A percentile compares a stretch with the other conserved stretches of the same genome.
phyloP scores from a whole-genome alignment of 768 basidiomycete genomes.

The Hericium alpestre region DNA sequence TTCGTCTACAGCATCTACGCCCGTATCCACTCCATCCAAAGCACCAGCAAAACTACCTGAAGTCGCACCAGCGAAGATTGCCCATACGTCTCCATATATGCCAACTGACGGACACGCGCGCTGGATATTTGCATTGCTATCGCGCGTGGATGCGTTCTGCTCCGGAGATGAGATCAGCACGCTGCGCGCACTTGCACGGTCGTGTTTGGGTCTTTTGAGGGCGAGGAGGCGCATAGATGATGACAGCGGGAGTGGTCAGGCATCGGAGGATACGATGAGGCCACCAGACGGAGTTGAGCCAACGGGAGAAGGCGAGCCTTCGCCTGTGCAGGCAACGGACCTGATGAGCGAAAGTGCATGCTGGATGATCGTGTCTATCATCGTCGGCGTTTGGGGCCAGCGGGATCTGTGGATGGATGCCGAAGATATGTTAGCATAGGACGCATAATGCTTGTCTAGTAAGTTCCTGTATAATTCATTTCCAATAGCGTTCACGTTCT shows the following conservation, averaged over 20 bases:
- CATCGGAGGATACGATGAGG: not conserved
- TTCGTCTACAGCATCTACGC: too few relatives aligned
- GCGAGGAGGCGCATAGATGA: not conserved
- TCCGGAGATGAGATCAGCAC: conserved; percentile 68
- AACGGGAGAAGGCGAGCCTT: too few relatives aligned
- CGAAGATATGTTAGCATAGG: conserved; percentile 21
- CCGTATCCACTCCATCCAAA: too few relatives aligned
- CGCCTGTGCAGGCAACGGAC: not conserved
- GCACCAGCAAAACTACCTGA: too few relatives aligned
- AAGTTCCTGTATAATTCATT: too few relatives aligned
- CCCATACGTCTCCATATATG: conserved; percentile 19
- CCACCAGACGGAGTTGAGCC: too few relatives aligned
- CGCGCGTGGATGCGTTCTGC: conserved; percentile 56
- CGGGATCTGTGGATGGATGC: conserved; percentile 74
- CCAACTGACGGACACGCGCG: conserved; percentile 48
- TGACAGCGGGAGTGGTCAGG: not conserved
- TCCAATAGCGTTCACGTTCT: too few relatives aligned
- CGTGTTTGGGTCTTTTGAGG: conserved; percentile 34
- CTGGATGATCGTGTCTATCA: conserved; percentile 62
- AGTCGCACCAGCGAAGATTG: too few relatives aligned
- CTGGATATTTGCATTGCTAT: conserved; percentile 72
- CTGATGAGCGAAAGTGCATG: conserved; percentile 37
- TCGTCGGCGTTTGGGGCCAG: conserved; percentile 69
- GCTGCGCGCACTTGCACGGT: conserved; percentile 66
- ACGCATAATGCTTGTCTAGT: too few relatives aligned